Evolutionary conservation across 2,329 filamentous ascomycete species (phyloP).

Genomic region (Calonectria ilicicola): DNA sequence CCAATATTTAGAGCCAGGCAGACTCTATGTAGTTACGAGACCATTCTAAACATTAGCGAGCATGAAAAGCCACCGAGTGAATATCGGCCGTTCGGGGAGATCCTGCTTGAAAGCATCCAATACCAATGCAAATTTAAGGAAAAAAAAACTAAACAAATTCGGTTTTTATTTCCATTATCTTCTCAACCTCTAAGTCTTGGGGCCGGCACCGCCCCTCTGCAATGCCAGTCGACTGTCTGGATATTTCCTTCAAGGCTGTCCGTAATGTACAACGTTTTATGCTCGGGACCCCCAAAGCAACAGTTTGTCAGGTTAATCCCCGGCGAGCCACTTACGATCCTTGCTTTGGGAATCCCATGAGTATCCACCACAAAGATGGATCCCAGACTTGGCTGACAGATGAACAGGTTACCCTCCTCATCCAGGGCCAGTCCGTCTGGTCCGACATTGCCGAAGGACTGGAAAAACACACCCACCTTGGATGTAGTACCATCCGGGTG

Average conservation of each 20-base stretch:
- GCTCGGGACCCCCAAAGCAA: constrained; percentile 52
- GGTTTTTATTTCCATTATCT: background rate
- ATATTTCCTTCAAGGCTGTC: constrained; percentile 54
- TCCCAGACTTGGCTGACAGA: constrained; percentile 51
- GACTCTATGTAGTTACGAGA: too few species aligned
- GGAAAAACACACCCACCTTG: constrained; percentile 54
- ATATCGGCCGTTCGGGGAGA: too few species aligned
- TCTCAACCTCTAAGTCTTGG: background rate
- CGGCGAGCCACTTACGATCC: constrained; percentile 46
- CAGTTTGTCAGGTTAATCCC: constrained; percentile 55
- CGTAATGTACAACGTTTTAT: constrained; percentile 54
- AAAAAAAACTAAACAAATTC: too few species aligned
- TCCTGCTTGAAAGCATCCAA: too few species aligned
- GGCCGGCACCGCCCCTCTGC: constrained; percentile 35
- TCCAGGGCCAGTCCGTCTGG: constrained; percentile 54
- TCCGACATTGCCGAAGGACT: constrained; percentile 54
- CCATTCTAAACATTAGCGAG: too few species aligned
- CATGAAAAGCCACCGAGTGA: too few species aligned
- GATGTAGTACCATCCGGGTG: constrained; percentile 53
- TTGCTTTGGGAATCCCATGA: constrained; percentile 51
- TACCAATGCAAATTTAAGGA: too few species aligned
- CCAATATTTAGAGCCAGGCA: too few species aligned
- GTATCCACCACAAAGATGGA: constrained; percentile 52
- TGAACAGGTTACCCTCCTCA: constrained; percentile 52
- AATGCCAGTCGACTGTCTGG: constrained; percentile 49